These are phyloP conservation scores for Ceratobasidium sp. DNA, from an alignment of 1,284 basidiomycete genomes.

Conservation along the genomic window DNA sequence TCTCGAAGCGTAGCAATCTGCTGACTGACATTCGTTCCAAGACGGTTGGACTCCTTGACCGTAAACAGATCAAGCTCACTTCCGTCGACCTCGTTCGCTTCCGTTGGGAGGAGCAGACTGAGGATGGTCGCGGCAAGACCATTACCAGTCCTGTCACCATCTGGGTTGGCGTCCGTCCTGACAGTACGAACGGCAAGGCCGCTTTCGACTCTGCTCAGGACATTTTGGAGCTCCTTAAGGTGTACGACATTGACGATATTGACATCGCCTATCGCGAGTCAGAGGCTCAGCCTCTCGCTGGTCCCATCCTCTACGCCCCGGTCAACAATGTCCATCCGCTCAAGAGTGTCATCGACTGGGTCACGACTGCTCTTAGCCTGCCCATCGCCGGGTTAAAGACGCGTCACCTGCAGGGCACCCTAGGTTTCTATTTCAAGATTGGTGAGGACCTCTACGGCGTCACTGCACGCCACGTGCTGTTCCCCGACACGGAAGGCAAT, in stretches of 20 bases:
- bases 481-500: constrained; percentile 48
- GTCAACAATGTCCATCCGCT: constrained; percentile 50
- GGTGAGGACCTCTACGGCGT: constrained; percentile 52
- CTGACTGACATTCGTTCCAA: constrained; percentile 52
- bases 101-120: constrained; percentile 46
- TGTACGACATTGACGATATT: constrained; percentile 49
- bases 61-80: constrained; percentile 49
- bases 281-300: constrained; percentile 45
- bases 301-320: constrained; percentile 51
- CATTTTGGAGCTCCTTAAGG: constrained; percentile 49
- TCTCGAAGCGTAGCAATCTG: constrained; percentile 46
- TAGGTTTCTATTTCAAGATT: constrained; percentile 53
- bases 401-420: constrained; percentile 51
- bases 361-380: constrained; percentile 45
- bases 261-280: constrained; percentile 54
- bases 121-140: constrained; percentile 31
- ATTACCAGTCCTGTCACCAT: constrained; percentile 51
- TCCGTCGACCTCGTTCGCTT: constrained; percentile 55
- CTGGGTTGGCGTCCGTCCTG: constrained; percentile 55
- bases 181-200: constrained; percentile 50
- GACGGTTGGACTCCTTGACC: constrained; percentile 51
- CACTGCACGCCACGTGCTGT: constrained; percentile 53
- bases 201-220: constrained; percentile 51
- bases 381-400: constrained; percentile 49
- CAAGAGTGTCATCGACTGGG: constrained; percentile 52